These are phyloP conservation scores for Cynanchum wilfordii DNA, from an alignment of 257 asterid genomes.

Conservation along the genomic window DNA sequence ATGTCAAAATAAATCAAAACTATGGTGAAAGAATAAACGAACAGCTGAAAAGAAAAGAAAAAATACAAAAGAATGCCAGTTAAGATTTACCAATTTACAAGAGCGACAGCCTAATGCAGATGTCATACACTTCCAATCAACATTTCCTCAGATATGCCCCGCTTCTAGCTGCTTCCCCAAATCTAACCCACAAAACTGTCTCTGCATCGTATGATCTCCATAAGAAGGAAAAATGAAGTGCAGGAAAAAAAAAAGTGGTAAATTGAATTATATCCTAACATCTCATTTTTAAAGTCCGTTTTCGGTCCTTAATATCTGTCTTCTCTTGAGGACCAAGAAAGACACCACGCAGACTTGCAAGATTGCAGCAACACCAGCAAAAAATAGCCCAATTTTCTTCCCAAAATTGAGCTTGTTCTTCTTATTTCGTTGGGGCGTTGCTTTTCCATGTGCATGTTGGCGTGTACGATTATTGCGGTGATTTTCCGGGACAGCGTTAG, in stretches of 20 bases:
- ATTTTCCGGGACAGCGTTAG: background rate
- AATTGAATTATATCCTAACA: conserved; percentile 6
- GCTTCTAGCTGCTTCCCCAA: conserved; percentile 11
- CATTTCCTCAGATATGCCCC: conserved; percentile 6
- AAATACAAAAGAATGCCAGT: conserved; percentile 28
- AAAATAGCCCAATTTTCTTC: conserved; percentile 37
- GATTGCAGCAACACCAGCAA: conserved; percentile 29
- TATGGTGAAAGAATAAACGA: conserved; percentile 16
- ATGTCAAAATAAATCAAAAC: background rate
- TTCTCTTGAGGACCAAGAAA: conserved; percentile 35
- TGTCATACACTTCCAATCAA: conserved; percentile 27
- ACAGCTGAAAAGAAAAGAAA: background rate
- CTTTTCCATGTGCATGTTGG: background rate
- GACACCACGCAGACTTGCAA: conserved; percentile 38
- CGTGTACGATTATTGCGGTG: background rate
- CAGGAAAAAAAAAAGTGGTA: conserved; percentile 6
- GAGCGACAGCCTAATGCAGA: conserved; percentile 34
- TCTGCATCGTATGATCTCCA: conserved; percentile 13
- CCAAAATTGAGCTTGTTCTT: conserved; percentile 24
- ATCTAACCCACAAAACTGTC: conserved; percentile 8
- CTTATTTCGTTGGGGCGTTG: conserved; percentile 2
- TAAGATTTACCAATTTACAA: conserved; percentile 75
- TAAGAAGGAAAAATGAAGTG: conserved; percentile 5
- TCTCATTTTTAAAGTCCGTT: conserved; percentile 14
- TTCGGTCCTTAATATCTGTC: conserved; percentile 26